Percentiles rank a stretch among this genome's conserved stretches.
Evolutionary conservation across 139 green algal genomes (phyloP).

Genomic region (Astrephomene gubernaculifera): DNA sequence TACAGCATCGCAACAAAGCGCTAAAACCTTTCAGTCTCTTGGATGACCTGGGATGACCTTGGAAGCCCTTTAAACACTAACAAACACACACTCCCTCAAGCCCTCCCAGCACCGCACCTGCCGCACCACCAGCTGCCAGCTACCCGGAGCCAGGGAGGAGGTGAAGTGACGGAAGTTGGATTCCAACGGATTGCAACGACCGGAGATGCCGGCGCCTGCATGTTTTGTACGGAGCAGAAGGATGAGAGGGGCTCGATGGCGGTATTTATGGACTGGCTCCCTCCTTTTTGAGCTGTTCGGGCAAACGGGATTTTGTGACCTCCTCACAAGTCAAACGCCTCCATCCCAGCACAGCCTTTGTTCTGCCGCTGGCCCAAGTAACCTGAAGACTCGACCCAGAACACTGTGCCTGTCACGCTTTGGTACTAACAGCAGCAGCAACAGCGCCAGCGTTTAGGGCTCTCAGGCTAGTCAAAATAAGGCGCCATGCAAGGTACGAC

Average conservation of each 20-base stretch:
- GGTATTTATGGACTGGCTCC: neutral
- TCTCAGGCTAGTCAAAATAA: neutral
- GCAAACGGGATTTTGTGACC: neutral
- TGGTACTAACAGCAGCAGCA: neutral
- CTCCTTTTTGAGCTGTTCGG: neutral
- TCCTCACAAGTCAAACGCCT: neutral
- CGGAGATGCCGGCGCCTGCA: conserved; percentile 17
- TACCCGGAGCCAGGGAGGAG: neutral
- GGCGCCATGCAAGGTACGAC: neutral
- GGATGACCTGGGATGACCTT: neutral
- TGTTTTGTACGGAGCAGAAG: neutral
- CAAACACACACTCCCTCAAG: neutral
- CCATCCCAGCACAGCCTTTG: neutral
- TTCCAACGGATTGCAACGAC: conserved; percentile 24
- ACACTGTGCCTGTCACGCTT: neutral
- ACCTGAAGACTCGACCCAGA: no score
- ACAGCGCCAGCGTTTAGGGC: neutral
- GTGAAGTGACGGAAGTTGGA: conserved; percentile 30
- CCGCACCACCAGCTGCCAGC: conserved; percentile 27
- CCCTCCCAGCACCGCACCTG: neutral
- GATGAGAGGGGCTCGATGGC: neutral
- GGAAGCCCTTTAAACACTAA: neutral
- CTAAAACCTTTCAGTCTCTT: neutral
- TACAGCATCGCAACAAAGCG: neutral
- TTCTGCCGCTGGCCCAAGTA: neutral